Conservation (phyloP, 108 stramenopile species). For the Nitzschia sp. region DNA sequence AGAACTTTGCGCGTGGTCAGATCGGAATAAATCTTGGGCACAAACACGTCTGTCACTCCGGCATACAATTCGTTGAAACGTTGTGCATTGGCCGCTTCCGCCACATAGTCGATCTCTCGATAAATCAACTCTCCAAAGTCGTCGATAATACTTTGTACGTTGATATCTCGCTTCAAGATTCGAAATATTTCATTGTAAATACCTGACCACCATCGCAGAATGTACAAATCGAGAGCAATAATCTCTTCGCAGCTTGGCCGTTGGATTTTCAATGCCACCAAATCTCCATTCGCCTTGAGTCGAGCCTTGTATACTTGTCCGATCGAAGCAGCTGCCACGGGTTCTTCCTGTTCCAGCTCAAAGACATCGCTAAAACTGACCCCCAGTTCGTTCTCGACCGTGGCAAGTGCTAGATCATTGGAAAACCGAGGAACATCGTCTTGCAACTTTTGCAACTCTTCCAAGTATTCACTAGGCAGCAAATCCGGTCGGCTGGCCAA, state of each 20-base stretch:
- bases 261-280: constrained; percentile 95
- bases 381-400: constrained; percentile 87
- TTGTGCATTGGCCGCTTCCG: constrained; percentile 95
- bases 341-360: constrained; percentile 86
- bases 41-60: constrained; percentile 85
- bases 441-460: constrained; percentile 94
- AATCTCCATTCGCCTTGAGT: constrained; percentile 82
- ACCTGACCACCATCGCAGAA: constrained; percentile 93
- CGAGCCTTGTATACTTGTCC: constrained; percentile 94
- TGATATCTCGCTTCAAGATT: constrained; percentile 83
- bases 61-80: constrained; percentile 94
- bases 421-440: constrained; percentile 92
- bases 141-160: constrained; percentile 91
- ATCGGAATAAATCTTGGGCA: constrained; percentile 91
- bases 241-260: constrained; percentile 92
- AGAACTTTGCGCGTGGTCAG: constrained; percentile 90
- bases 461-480: constrained; percentile 91
- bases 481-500: constrained; percentile 90
- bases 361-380: constrained; percentile 66
- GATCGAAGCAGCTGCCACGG: constrained; percentile 82
- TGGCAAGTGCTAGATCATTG: constrained; percentile 81
- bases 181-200: constrained; percentile 76
- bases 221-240: constrained; percentile 93
- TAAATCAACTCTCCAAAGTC: constrained; percentile 96
- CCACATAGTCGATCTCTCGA: constrained; percentile 95